Percentiles rank a stretch among this genome's conserved stretches.
Conservation (phyloP, 2,329 filamentous ascomycete species). For the Harringtonia aguacate region DNA sequence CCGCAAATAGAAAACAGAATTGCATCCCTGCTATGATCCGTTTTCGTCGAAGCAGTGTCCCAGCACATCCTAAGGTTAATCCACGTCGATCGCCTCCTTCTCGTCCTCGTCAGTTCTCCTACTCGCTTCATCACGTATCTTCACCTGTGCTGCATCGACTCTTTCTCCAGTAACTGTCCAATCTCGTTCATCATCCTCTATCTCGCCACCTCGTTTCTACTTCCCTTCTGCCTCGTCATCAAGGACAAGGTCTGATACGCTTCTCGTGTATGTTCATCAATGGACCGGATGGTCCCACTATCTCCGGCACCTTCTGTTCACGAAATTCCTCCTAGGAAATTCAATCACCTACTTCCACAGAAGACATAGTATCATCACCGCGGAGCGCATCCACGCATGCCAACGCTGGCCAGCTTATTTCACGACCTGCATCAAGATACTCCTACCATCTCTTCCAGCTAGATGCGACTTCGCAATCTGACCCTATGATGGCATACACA, state of each 20-base stretch:
- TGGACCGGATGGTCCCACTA: conserved; percentile 29
- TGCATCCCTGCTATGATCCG: background rate
- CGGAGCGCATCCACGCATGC: conserved; percentile 17
- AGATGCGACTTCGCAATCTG: conserved; percentile 15
- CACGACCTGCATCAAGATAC: conserved; percentile 26
- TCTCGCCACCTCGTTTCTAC: background rate
- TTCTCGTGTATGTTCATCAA: conserved; percentile 6
- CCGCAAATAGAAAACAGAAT: background rate
- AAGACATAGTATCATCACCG: conserved; percentile 20
- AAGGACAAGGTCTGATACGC: background rate
- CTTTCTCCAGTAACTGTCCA: too few relatives aligned
- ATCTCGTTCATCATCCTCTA: too few relatives aligned
- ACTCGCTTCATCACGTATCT: too few relatives aligned
- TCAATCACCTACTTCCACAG: conserved; percentile 34
- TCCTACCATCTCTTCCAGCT: conserved; percentile 27
- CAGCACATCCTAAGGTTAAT: background rate
- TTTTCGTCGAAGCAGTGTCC: background rate
- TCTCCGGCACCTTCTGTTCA: conserved; percentile 33
- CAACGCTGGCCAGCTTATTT: conserved; percentile 19
- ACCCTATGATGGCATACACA: conserved; percentile 19
- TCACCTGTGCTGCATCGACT: background rate
- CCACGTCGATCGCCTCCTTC: too few relatives aligned
- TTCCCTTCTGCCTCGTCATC: background rate
- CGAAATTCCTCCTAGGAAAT: conserved; percentile 27
- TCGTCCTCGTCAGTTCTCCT: too few relatives aligned